Base-by-base conservation (phyloP, 192 early-diverging fungal species). In the Coemansia sp. region DNA sequence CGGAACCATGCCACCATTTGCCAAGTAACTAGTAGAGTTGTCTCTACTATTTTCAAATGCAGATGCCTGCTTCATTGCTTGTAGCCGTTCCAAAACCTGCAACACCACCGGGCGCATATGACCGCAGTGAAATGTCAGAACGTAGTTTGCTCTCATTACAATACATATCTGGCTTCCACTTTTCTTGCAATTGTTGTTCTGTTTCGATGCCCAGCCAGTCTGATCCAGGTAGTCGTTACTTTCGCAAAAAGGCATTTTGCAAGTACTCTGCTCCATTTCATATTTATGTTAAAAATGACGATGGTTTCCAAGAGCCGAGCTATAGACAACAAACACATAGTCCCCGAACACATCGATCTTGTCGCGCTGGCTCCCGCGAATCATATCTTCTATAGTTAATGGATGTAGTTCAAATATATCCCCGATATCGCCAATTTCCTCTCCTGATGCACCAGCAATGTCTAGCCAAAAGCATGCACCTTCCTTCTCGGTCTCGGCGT, bases 311-410 rank as follows among this genome's bases (percentile, higher is more conserved):
- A 37, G 7, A 37, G 34, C 34, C 14, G 71, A 40, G 25, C 82
- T 80, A 42, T 85, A 85, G 13, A 76, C 72, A 11, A 89, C 67
- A 65, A 86, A 90, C 55, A 80, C 73, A 64, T 91, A 91, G 49
- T 80, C 61, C 14, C 38, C 78, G 25, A 73, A 78, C 25, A 73
- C 82, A 34, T 81, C 95, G 54, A 93, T 93, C 62, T 97, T 98
- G 77, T 99, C 97, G 14, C 95, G 82, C n/a, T 86, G 84, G 55
- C 93, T 90, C 30, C 91, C 86, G 17, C 85, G 89, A 34, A 81
- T 66, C 49, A 99, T 96, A 62, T 99, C 97, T 80, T 99, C 93
- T 17, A 82, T 60, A 1, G 89, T 91, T 27, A 91, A 73, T 13
- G 90, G 89, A 69, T 93, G 90, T 24, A 91, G 79, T 41, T 78